Base-by-base conservation (phyloP, 306 rosid genomes). In the Medicago ruthenica region DNA sequence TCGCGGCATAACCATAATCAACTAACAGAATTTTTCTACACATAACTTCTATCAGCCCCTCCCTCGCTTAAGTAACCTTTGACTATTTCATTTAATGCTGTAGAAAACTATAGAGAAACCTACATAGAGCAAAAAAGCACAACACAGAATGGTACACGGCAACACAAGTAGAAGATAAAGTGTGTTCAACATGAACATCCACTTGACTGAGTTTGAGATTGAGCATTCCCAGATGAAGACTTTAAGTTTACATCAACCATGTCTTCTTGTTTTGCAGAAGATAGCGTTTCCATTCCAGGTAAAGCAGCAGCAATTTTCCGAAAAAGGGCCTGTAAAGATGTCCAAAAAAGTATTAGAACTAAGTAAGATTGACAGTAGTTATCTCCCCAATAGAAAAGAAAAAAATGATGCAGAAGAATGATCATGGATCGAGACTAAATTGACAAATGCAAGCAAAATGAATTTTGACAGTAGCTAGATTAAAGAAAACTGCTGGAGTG, bases 251-350 rank as follows among this genome's bases (percentile, higher is more conserved):
- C 97, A 75, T 91, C 95, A 60, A 91, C 95, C 97, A 89, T 85
- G 78, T 89, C 97, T 79, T 89, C 95, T 85, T 89, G 97, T 78
- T 88, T 91, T 41, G 97, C 58, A 3, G 92, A 89, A 17, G 94
- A 89, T 37, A 89, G 86, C 11, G 94, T 89, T 83, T 91, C 97
- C 97, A 91, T 89, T 48, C 97, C 95, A 1, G 91, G 95, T 75
- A 89, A 86, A 17, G 97, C 95, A 18, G 93, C 88, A 4, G 91
- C 95, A 74, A 91, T 89, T 82, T 91, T 91, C 47, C 91, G 87
- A 71, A 89, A 89, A 11, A 89, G 91, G 10, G 95, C 93, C 93
- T 89, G 69, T 54, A 41, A 20, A 59, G 21, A 73, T 21, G 27
- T 64, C 40, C 44, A 40, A 44, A 18, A 48, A 27, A 45, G 16